These are phyloP conservation scores for Pseudogymnoascus sp. DNA, from an alignment of 2,329 filamentous ascomycete genomes.

Conservation along the genomic window DNA sequence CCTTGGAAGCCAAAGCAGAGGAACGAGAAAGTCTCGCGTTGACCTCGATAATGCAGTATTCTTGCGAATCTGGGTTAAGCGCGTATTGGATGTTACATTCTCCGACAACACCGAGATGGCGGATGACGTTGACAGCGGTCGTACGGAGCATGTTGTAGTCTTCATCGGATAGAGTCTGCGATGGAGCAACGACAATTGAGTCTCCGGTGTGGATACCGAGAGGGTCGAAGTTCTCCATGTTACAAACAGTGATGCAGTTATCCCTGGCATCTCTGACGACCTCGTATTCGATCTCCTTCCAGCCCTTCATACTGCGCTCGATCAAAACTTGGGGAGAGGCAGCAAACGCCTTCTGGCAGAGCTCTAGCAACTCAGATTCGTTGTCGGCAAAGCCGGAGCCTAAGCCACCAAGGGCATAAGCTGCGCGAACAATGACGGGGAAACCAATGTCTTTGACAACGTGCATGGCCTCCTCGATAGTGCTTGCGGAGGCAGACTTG, in stretches of 20 bases:
- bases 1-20: slow-evolving; percentile 91
- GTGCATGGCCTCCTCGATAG: slow-evolving; percentile 76
- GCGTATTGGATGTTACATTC: slow-evolving; percentile 99
- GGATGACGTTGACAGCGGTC: slow-evolving; percentile 92
- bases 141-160: slow-evolving; percentile 99
- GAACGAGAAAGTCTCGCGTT: slow-evolving; percentile 94
- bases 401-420: slow-evolving; percentile 88
- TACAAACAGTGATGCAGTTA: slow-evolving; percentile 99
- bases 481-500: slow-evolving; percentile 89
- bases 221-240: slow-evolving; percentile 99
- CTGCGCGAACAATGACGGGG: slow-evolving; percentile 92
- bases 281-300: slow-evolving; percentile 99
- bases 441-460: slow-evolving; percentile 88
- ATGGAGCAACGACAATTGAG: slow-evolving; percentile 95
- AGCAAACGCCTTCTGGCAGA: slow-evolving; percentile 91
- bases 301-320: slow-evolving; percentile 98
- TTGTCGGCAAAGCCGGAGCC: slow-evolving; percentile 94
- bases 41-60: slow-evolving; percentile 99
- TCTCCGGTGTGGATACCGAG: slow-evolving; percentile 97
- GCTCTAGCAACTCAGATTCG: slow-evolving; percentile 68
- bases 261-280: slow-evolving; percentile 91
- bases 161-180: slow-evolving; percentile 91
- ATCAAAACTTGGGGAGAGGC: slow-evolving; percentile 93
- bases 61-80: slow-evolving; percentile 84
- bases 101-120: slow-evolving; percentile 91